phyloP scores from a whole-genome alignment of 371 early-diverging fungal species.

The Haplosporangium sp. region DNA sequence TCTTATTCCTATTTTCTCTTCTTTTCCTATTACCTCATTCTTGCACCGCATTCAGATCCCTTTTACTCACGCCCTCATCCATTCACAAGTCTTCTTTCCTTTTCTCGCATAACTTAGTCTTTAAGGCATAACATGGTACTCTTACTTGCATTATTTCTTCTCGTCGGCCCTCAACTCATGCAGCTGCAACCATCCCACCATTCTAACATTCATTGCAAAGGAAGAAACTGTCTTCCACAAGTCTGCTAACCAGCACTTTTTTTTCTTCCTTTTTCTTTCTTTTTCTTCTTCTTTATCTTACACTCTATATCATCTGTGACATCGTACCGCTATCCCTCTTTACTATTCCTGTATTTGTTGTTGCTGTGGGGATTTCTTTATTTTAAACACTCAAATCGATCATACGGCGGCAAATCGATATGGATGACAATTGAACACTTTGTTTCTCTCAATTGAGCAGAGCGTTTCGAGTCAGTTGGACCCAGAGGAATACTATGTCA shows the following conservation, averaged over 20 bases:
- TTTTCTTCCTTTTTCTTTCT: neutral
- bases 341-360: neutral
- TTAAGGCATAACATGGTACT: neutral
- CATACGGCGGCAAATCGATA: neutral
- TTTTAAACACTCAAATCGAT: neutral
- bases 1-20: neutral
- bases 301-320: constrained; percentile 4
- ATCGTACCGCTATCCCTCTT: constrained; percentile 10
- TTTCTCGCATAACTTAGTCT: neutral
- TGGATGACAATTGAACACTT: neutral
- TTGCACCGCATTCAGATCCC: constrained; percentile 2
- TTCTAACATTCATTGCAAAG: neutral
- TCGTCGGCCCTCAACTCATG: neutral
- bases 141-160: neutral
- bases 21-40: neutral
- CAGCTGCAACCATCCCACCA: neutral
- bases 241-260: constrained; percentile 1
- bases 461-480: constrained; percentile 50
- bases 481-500: constrained; percentile 53
- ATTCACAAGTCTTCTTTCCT: neutral
- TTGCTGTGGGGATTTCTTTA: neutral
- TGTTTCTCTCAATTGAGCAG: constrained; percentile 3
- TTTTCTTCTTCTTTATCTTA: neutral
- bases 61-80: neutral
- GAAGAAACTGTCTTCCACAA: neutral